These are phyloP conservation scores for Fusarium temperatum DNA, from an alignment of 2,329 filamentous ascomycete genomes.

Conservation along the genomic window DNA sequence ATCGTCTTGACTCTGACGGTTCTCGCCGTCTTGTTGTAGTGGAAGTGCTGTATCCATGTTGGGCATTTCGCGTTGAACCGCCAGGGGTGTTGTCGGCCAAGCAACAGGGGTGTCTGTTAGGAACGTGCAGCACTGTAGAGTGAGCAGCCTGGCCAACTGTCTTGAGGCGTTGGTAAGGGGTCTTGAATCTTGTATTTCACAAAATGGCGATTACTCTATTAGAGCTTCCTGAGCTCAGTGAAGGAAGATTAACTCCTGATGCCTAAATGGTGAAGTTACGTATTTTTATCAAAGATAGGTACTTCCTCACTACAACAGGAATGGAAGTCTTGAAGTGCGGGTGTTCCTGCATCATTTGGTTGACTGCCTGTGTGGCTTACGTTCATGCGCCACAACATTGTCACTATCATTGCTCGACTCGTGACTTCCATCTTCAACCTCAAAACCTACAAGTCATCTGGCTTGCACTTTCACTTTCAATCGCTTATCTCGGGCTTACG, in stretches of 20 bases:
- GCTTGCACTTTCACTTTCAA: slow-evolving; percentile 7
- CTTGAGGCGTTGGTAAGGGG: not conserved
- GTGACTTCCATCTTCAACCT: slow-evolving; percentile 39
- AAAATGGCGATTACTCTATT: not conserved
- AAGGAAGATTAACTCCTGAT: not conserved
- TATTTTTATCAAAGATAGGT: not conserved
- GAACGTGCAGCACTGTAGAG: slow-evolving; percentile 2
- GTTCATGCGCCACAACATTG: slow-evolving; percentile 35
- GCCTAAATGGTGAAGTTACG: not conserved
- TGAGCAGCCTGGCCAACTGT: not conserved
- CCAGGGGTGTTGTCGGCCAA: slow-evolving; percentile 32
- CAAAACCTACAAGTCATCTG: slow-evolving; percentile 42
- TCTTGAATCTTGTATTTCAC: not conserved
- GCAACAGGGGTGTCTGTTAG: slow-evolving; percentile 30
- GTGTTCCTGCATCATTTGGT: slow-evolving; percentile 17
- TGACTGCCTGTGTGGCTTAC: slow-evolving; percentile 41
- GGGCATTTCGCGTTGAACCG: slow-evolving; percentile 12
- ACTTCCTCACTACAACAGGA: slow-evolving; percentile 7
- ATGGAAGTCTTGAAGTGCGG: not conserved
- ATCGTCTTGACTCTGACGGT: slow-evolving; percentile 22
- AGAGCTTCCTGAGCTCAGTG: not conserved
- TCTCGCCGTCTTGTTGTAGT: slow-evolving; percentile 29
- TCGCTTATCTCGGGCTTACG: slow-evolving; percentile 15
- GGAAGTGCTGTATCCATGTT: slow-evolving; percentile 34
- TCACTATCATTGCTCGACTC: slow-evolving; percentile 32